phyloP scores from a whole-genome alignment of 345 rosid species.

The Cardiospermum halicacabum region DNA sequence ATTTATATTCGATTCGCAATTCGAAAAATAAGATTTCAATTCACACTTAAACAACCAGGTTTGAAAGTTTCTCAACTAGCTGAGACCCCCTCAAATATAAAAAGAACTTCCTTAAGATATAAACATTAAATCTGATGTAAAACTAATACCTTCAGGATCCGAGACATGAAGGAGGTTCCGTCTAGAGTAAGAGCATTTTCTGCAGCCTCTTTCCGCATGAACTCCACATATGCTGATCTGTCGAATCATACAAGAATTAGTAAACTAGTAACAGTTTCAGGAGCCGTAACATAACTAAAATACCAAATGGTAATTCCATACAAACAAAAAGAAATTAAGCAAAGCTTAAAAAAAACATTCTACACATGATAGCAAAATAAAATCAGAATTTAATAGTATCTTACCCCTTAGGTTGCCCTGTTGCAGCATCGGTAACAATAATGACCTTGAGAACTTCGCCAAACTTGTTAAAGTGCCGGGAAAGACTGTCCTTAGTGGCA shows the following conservation, averaged over 20 bases:
- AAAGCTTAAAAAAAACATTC: not conserved
- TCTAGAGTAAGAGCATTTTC: conserved; percentile 77
- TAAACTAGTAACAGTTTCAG: not conserved
- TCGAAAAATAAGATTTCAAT: too few species aligned
- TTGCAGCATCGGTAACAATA: conserved; percentile 79
- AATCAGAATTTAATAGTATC: conserved; percentile 12
- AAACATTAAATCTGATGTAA: not conserved
- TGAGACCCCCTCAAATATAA: not conserved
- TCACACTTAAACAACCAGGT: too few species aligned
- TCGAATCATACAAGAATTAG: conserved; percentile 7
- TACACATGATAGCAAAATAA: not conserved
- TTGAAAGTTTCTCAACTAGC: not conserved
- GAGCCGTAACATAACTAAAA: too few species aligned
- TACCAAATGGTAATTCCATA: too few species aligned
- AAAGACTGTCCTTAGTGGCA: conserved; percentile 89
- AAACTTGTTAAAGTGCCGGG: conserved; percentile 84
- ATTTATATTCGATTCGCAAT: too few species aligned
- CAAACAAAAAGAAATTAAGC: not conserved
- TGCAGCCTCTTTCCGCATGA: conserved; percentile 77
- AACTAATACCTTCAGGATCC: conserved; percentile 74
- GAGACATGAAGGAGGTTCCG: conserved; percentile 90
- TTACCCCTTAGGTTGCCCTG: conserved; percentile 94
- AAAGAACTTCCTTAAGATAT: not conserved
- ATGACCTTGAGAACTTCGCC: conserved; percentile 90
- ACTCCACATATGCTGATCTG: conserved; percentile 97